A percentile compares a stretch with the other conserved stretches of the same genome.
These are phyloP conservation scores for Podospora tetraspora DNA, from an alignment of 495 filamentous ascomycete species.

Conservation along the genomic window DNA sequence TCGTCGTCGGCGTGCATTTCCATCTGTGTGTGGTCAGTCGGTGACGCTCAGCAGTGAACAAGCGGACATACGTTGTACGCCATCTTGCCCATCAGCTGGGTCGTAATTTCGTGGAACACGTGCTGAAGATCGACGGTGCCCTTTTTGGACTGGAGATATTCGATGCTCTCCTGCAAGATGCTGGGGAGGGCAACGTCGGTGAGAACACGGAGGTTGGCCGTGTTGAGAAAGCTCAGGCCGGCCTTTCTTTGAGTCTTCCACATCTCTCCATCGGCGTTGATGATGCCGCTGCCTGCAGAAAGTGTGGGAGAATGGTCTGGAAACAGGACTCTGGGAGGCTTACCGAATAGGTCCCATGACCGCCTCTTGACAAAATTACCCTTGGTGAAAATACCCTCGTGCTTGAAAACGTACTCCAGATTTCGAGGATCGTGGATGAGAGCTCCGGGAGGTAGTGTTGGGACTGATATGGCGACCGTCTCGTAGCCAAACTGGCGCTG, in stretches of 20 bases:
- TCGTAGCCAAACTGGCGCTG: slow-evolving; percentile 49
- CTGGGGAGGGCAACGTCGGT: slow-evolving; percentile 51
- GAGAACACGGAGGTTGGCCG: slow-evolving; percentile 50
- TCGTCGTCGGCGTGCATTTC: slow-evolving; percentile 54
- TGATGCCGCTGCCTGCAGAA: slow-evolving; percentile 51
- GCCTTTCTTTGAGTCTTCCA: slow-evolving; percentile 58
- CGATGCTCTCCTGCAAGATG: slow-evolving; percentile 39
- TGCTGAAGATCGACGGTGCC: slow-evolving; percentile 46
- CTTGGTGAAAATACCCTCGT: slow-evolving; percentile 53
- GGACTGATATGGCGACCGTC: slow-evolving; percentile 53
- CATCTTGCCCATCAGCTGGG: slow-evolving; percentile 55
- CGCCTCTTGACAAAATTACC: slow-evolving; percentile 52
- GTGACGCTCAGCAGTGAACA: neutral
- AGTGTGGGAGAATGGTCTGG: neutral
- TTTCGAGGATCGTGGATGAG: slow-evolving; percentile 56
- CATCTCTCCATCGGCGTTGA: slow-evolving; percentile 56
- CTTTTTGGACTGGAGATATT: slow-evolving; percentile 25
- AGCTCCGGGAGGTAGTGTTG: slow-evolving; percentile 52
- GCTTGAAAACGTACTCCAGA: slow-evolving; percentile 55
- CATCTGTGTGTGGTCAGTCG: slow-evolving; percentile 36
- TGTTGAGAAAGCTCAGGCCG: slow-evolving; percentile 52
- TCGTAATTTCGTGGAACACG: slow-evolving; percentile 56
- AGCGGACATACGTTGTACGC: slow-evolving; percentile 48
- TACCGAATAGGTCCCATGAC: slow-evolving; percentile 56
- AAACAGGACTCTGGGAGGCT: neutral